Evolutionary conservation across 805 yeast species (phyloP), one percentile per base, ranked within the genome.

Genomic region (Saturnispora quitensis): DNA sequence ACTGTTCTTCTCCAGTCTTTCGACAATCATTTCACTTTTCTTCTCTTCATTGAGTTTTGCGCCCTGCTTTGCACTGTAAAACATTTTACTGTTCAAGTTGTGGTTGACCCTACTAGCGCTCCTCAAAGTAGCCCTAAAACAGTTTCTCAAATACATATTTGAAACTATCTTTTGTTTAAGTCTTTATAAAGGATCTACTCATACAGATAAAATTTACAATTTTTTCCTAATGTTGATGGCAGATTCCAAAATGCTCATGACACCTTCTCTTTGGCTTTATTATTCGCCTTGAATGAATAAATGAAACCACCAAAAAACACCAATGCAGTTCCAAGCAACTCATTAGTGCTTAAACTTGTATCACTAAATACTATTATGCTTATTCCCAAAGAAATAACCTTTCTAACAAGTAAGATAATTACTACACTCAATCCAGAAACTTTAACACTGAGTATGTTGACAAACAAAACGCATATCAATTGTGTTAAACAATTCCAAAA

Each of bases 391-490:
- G 87, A 81, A 9, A 74, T 63, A 53, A 84, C 77, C 63, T 84
- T 82, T 46, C 93, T 72, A 10, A 84, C 63, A 35, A 82, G 69
- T 25, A 85, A 68, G 0, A 81, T 76, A 12, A 86, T 76, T 0
- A 82, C 74, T 2, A 85, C 76, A 0, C 87, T 81, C 43, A 86
- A 62, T 0, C 90, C 84, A n/a, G 77, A 70, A 1, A 82, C 73
- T 7, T 63, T 63, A 18, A 84, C 78, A 0, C 82, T 80, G 24
- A 86, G 67, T 59, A 70, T 71, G 60, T 81, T 83, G 12, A 85
- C 91, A 4, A 91, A 89, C 12, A 77, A 66, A 1, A 82, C 78
- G 60, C 95, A 86, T 3, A 80, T 48, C 56, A 75, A 72, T 63
- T 82, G 88, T 0, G 86, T 78, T 1, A 71, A 15, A 17, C 73